These are phyloP conservation scores for Ogataea glucozyma DNA, from an alignment of 805 yeast species.

Conservation along the genomic window DNA sequence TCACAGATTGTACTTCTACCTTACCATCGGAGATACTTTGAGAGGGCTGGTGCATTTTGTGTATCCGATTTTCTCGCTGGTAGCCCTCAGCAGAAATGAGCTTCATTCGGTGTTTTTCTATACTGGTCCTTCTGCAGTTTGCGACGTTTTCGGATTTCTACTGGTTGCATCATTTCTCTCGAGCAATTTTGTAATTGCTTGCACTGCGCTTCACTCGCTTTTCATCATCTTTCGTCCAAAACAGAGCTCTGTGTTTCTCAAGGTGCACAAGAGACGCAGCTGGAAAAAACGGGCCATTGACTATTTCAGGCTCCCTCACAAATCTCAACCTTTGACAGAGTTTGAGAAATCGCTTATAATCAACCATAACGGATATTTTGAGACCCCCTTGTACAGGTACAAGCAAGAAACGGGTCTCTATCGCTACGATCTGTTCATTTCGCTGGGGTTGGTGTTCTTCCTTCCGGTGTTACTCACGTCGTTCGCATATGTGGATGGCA, in stretches of 20 bases:
- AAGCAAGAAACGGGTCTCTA: constrained; percentile 22
- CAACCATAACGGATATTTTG: constrained; percentile 19
- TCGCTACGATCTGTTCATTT: constrained; percentile 12
- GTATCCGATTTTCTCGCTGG: constrained; percentile 18
- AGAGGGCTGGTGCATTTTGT: constrained; percentile 17
- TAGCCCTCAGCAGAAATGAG: constrained; percentile 8
- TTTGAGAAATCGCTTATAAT: constrained; percentile 11
- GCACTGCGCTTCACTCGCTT: constrained; percentile 23
- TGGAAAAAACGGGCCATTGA: background rate
- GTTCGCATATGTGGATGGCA: constrained; percentile 12
- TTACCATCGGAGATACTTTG: constrained; percentile 14
- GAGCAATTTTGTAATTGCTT: constrained; percentile 20
- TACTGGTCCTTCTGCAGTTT: constrained; percentile 10
- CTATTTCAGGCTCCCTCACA: background rate
- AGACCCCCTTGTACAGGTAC: constrained; percentile 13
- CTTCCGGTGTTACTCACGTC: constrained; percentile 17
- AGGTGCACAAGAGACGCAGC: constrained; percentile 4
- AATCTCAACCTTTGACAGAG: constrained; percentile 7
- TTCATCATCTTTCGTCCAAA: constrained; percentile 15
- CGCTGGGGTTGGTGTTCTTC: constrained; percentile 3
- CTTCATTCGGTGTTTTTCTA: constrained; percentile 10
- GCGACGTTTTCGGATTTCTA: constrained; percentile 25
- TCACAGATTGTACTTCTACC: constrained; percentile 18
- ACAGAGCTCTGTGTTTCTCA: constrained; percentile 7
- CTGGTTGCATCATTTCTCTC: constrained; percentile 17